Conservation (phyloP, 1,284 basidiomycete species). For the Sanghuangporus weigelae region DNA sequence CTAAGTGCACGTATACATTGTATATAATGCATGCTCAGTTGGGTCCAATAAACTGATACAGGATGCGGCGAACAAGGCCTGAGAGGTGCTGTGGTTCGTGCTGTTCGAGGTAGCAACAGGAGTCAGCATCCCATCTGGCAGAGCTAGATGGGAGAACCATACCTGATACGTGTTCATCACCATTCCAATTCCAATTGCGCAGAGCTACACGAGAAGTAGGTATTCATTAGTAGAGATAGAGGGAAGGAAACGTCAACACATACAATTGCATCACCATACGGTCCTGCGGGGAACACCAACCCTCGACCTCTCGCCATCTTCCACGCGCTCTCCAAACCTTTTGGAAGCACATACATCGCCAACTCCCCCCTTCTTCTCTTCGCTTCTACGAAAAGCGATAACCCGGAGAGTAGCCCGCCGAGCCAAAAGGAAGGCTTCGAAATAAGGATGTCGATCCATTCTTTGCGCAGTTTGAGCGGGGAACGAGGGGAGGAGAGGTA, state of each 20-base stretch:
- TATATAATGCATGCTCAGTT: slow-evolving; percentile 41
- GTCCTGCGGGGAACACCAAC: slow-evolving; percentile 71
- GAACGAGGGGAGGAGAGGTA: slow-evolving; percentile 37
- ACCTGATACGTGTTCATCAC: slow-evolving; percentile 72
- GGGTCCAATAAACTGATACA: slow-evolving; percentile 92
- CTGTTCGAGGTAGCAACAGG: slow-evolving; percentile 39
- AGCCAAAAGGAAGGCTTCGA: slow-evolving; percentile 73
- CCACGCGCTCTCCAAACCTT: slow-evolving; percentile 87
- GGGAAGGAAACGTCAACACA: slow-evolving; percentile 25
- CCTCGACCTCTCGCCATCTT: slow-evolving; percentile 71
- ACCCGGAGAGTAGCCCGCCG: slow-evolving; percentile 70
- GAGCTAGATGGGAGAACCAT: slow-evolving; percentile 8
- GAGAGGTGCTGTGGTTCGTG: slow-evolving; percentile 88
- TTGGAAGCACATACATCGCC: slow-evolving; percentile 95
- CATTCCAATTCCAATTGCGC: slow-evolving; percentile 81
- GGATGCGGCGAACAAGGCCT: slow-evolving; percentile 77
- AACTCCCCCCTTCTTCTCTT: slow-evolving; percentile 76
- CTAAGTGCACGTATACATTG: neutral
- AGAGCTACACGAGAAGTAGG: slow-evolving; percentile 33
- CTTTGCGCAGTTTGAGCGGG: slow-evolving; percentile 39
- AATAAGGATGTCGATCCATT: slow-evolving; percentile 50
- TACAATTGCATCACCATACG: slow-evolving; percentile 63
- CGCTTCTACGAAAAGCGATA: slow-evolving; percentile 86
- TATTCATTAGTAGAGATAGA: slow-evolving; percentile 3
- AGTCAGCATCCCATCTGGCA: slow-evolving; percentile 17